Base-by-base conservation (phyloP, 2,329 filamentous ascomycete genomes). In the Scleromitrula shiraiana region DNA sequence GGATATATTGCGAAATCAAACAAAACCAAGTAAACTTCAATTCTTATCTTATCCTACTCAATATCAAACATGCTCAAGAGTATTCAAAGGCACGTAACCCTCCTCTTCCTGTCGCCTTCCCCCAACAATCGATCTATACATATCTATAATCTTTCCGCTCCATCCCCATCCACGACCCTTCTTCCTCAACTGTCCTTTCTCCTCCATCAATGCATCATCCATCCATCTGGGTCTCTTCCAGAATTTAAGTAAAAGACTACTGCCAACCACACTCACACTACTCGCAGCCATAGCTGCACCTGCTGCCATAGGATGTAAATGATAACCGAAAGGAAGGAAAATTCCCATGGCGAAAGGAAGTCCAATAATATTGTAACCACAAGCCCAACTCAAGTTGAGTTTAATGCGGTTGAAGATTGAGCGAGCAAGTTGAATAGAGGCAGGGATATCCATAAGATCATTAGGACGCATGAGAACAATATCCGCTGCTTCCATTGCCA, bases 281-380 rank as follows among this genome's bases (percentile, higher is more conserved):
- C 85, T 93, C 55, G 77, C 80, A 1, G 90, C 91, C 90, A 98
- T 97, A 41, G 93, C 93, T 3, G 87, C 88, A 17, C 89, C 90
- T 1, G 93, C 93, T 41, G 90, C 89, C 83, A 97, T 91, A 20
- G 93, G 90, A 57, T 95, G 93, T 55, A 97, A 73, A 60, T 89
- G 83, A 52, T 86, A 78, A 26, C 91, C 93, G 56, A 95, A 80
- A 1, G 93, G 91, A 4, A 98, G 72, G 71, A 97, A 94, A 59
- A 97, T 70, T 20, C 93, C 93, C 93, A 97, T 97, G 33, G 93
- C 93, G 59, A 98, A 94, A 2, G 93, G 93, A 12, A 98, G 74
- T 1, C 93, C 93, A 52, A 97, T 70, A 41, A 88, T 54, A 66
- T 98, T 98, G 76, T 98, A 98, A 54, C 88, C 70, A 65, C 89